Percentiles rank a stretch among this genome's conserved stretches.
Conservation (phyloP, 345 rosid genomes). For the Citrus inodora region DNA sequence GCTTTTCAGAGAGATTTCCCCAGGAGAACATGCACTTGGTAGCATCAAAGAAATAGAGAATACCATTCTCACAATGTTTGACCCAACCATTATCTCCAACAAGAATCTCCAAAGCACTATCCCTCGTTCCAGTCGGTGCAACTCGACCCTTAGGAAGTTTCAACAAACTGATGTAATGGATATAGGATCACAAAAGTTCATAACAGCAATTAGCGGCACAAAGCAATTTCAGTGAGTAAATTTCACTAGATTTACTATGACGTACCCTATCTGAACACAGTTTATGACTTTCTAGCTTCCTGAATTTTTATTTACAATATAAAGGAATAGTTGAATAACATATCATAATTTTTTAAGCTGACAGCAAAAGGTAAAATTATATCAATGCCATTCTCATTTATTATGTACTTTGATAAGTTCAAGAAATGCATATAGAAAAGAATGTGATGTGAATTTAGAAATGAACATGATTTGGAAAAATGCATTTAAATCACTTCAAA, state of each 20-base stretch:
- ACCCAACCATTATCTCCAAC: slow-evolving; percentile 92
- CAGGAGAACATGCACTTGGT: slow-evolving; percentile 97
- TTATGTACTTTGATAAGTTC: no score
- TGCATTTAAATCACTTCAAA: neutral
- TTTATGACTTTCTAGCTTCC: neutral
- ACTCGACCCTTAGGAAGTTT: slow-evolving; percentile 62
- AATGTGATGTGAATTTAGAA: neutral
- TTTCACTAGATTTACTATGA: neutral
- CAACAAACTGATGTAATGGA: slow-evolving; percentile 12
- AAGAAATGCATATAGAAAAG: neutral
- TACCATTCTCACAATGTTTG: slow-evolving; percentile 79
- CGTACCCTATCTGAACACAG: neutral
- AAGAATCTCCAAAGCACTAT: slow-evolving; percentile 79
- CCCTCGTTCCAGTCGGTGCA: slow-evolving; percentile 73
- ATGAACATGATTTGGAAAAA: neutral
- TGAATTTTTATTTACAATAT: neutral
- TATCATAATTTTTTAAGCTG: neutral
- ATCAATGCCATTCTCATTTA: neutral
- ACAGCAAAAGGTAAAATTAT: neutral
- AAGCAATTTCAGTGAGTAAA: neutral
- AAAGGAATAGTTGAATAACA: neutral
- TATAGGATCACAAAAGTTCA: slow-evolving; percentile 9
- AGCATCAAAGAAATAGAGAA: slow-evolving; percentile 83
- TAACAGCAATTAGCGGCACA: neutral
- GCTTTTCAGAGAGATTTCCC: slow-evolving; percentile 98